Evolutionary conservation across 2,329 filamentous ascomycete genomes (phyloP), one percentile per base, ranked within the genome.

Genomic region (Triangularia verruculosa): DNA sequence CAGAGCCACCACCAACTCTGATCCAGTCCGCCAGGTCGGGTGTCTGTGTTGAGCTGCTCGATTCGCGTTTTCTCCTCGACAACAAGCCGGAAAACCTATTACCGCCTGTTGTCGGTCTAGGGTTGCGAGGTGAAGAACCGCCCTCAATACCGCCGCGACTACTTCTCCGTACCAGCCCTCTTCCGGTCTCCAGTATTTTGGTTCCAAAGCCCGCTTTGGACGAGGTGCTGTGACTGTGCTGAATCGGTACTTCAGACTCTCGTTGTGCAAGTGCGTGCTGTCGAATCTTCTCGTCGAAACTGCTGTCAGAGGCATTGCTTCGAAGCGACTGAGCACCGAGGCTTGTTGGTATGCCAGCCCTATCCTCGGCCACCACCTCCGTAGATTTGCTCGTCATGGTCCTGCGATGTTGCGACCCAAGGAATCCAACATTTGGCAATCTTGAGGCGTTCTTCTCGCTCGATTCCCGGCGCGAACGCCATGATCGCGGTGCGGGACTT

Each of bases 401-500:
- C 32, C 22, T 59, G 25, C 51, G 54, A 12, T 52, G 52, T 11
- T 62, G 66, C 9, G 57, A n/a, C 8, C 61, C 59, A 22, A 25
- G 30, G 24, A 58, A 17, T 43, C 28, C 39, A 15, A 64, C 24
- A 15, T 39, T 32, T 13, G 34, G 9, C 13, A 39, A 13, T 51
- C 67, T 61, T 30, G 61, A 32, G 5, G 30, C 39, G 30, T 65
- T 34, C 70, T 72, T 61, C 28, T 78, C 74, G 17, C 76, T 74
- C 0, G 72, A 70, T 1, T 72, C 74, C 55, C 69, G 70, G 32
- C 72, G 73, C 17, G 72, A 70, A 12, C 78, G 77, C 77, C 79
- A 80, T 7, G 75, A 70, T 30, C 82, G 74, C 1, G 82, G 82
- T 1, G 82, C 82, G 0, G 82, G 82, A 61, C 82, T 84, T 0